These are phyloP conservation scores for Chenopodium formosanum DNA, from an alignment of 148 eudicot species.

Conservation along the genomic window DNA sequence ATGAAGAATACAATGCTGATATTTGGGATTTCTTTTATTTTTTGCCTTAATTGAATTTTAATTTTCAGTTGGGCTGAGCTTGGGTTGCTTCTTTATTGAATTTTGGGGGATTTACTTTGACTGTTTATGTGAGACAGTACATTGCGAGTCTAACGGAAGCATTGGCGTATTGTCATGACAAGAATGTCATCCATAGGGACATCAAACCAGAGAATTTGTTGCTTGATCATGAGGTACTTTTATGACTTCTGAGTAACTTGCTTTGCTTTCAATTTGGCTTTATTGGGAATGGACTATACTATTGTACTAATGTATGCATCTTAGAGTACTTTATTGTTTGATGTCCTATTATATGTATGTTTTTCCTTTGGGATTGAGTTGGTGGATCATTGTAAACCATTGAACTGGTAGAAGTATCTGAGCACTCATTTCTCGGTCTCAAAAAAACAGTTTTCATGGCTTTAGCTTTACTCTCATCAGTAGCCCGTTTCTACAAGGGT, in stretches of 20 bases:
- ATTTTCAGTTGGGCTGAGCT: background rate
- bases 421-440: background rate
- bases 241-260: background rate
- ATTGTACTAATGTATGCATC: background rate
- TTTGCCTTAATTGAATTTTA: background rate
- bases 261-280: background rate
- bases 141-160: slow-evolving; percentile 80
- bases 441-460: background rate
- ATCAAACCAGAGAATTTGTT: slow-evolving; percentile 91
- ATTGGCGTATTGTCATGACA: slow-evolving; percentile 80
- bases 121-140: slow-evolving; percentile 39
- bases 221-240: slow-evolving; percentile 82
- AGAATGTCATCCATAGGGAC: slow-evolving; percentile 90
- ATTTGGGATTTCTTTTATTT: background rate
- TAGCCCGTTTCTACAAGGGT: too few species aligned
- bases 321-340: background rate
- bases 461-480: too few species aligned
- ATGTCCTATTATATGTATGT: background rate
- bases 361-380: background rate
- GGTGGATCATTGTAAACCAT: background rate
- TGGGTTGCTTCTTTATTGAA: background rate
- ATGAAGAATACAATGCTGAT: background rate
- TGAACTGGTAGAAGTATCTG: background rate
- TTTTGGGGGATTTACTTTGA: background rate
- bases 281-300: background rate